Evolutionary conservation across 345 rosid species (phyloP).

Genomic region (Citrus hindsii): DNA sequence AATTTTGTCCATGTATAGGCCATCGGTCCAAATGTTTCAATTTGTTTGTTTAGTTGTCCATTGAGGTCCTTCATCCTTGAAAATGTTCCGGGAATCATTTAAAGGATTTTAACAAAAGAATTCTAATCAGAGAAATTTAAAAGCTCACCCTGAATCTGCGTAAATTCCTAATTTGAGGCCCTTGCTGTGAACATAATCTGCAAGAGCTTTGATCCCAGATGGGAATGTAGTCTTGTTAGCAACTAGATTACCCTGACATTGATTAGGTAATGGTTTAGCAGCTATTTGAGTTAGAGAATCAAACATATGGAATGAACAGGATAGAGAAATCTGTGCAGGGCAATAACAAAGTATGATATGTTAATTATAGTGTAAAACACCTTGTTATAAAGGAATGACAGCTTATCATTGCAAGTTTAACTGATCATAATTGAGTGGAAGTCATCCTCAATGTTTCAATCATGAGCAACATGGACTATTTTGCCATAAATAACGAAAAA

Average conservation of each 20-base stretch:
- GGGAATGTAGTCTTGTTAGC: conserved; percentile 21
- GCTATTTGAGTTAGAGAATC: background rate
- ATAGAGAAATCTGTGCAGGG: background rate
- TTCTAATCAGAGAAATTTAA: background rate
- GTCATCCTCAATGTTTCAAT: no score
- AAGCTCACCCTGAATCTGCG: conserved; percentile 21
- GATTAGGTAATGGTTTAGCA: background rate
- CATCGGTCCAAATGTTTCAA: background rate
- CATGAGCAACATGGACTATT: no score
- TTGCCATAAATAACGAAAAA: no score
- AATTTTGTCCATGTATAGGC: background rate
- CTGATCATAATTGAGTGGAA: no score
- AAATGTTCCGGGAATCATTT: background rate
- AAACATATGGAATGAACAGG: background rate
- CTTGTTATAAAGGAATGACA: background rate
- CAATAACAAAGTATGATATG: background rate
- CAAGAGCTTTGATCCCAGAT: conserved; percentile 18
- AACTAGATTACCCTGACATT: conserved; percentile 9
- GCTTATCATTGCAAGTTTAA: background rate
- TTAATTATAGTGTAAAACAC: background rate
- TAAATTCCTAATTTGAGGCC: conserved; percentile 28
- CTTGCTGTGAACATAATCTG: conserved; percentile 27
- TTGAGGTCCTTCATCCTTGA: background rate
- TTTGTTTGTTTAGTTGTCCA: background rate
- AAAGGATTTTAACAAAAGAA: background rate